A percentile compares a stretch with the other conserved stretches of the same genome.
phyloP scores from a whole-genome alignment of 208 protist species.

The Crithidia sp. region DNA sequence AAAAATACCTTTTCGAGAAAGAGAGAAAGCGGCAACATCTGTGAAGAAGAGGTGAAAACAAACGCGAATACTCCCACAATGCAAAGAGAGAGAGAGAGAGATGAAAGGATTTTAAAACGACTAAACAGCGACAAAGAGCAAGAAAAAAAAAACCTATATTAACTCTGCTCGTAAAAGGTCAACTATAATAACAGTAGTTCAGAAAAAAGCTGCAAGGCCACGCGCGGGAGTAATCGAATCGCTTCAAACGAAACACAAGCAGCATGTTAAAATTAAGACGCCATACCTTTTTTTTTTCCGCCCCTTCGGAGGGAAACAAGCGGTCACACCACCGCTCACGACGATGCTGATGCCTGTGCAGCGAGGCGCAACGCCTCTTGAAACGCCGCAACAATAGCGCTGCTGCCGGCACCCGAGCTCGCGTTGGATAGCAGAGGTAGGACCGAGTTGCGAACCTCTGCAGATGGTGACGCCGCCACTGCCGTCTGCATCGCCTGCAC shows the following conservation, averaged over 20 bases:
- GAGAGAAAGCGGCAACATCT: not conserved
- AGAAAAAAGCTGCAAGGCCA: too few species aligned
- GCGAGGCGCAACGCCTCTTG: slow-evolving; percentile 30
- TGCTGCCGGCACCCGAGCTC: not conserved
- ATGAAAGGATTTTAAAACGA: not conserved
- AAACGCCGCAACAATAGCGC: slow-evolving; percentile 25
- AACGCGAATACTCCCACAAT: not conserved
- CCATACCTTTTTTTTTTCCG: too few species aligned
- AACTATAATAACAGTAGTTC: too few species aligned
- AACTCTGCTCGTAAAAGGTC: too few species aligned
- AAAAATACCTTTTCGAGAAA: not conserved
- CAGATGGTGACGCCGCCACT: slow-evolving; percentile 21
- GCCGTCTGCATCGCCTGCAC: slow-evolving; percentile 19
- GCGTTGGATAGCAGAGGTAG: slow-evolving; percentile 12
- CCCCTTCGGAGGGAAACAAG: too few species aligned
- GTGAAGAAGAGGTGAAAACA: slow-evolving; percentile 1
- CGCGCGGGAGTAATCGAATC: too few species aligned
- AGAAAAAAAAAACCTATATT: not conserved
- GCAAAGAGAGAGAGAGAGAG: slow-evolving; percentile 1
- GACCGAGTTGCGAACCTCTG: slow-evolving; percentile 12
- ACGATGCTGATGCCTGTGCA: slow-evolving; percentile 6
- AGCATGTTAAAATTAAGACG: too few species aligned
- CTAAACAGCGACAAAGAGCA: not conserved
- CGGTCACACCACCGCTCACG: not conserved
- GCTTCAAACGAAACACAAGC: too few species aligned